A percentile compares a stretch with the other conserved stretches of the same genome.
These are phyloP conservation scores for Debaryomycetaceae sp. DNA, from an alignment of 1,139 yeast species.

Conservation along the genomic window DNA sequence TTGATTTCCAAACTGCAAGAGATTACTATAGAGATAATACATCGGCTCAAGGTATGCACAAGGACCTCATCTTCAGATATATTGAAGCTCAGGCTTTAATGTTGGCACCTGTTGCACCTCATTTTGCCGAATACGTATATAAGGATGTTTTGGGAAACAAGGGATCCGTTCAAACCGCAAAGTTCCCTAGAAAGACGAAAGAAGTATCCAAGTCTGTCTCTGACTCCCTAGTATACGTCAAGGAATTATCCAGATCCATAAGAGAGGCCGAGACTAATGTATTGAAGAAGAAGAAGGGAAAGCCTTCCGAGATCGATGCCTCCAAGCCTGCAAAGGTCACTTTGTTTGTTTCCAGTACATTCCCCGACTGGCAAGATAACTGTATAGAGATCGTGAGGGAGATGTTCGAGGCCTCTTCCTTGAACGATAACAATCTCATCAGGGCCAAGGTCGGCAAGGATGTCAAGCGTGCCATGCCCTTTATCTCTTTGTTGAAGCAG, in stretches of 20 bases:
- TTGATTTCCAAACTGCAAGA: constrained; percentile 92
- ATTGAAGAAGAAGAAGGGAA: constrained; percentile 87
- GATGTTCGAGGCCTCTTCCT: constrained; percentile 60
- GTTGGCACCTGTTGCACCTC: constrained; percentile 93
- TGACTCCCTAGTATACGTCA: constrained; percentile 75
- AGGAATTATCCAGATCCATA: constrained; percentile 72
- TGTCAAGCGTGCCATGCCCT: constrained; percentile 97
- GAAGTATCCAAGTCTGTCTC: constrained; percentile 60
- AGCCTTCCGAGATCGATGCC: constrained; percentile 68
- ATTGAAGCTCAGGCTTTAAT: constrained; percentile 82
- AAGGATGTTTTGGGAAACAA: constrained; percentile 68
- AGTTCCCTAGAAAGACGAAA: constrained; percentile 71
- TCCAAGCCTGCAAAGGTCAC: constrained; percentile 70
- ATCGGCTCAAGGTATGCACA: constrained; percentile 69
- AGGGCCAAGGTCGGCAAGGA: constrained; percentile 69
- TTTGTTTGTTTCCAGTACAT: constrained; percentile 69
- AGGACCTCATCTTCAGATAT: constrained; percentile 73
- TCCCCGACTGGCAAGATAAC: constrained; percentile 96
- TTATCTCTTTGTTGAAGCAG: constrained; percentile 79
- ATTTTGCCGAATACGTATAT: constrained; percentile 87
- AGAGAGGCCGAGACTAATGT: constrained; percentile 92
- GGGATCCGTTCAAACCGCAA: constrained; percentile 66
- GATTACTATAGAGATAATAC: constrained; percentile 92
- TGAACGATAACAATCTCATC: constrained; percentile 60
- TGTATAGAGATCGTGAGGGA: constrained; percentile 83